A percentile compares a stretch with the other conserved stretches of the same genome.
These are phyloP conservation scores for Cyphellophora attinorum DNA, from an alignment of 2,329 filamentous ascomycete species.

Conservation along the genomic window DNA sequence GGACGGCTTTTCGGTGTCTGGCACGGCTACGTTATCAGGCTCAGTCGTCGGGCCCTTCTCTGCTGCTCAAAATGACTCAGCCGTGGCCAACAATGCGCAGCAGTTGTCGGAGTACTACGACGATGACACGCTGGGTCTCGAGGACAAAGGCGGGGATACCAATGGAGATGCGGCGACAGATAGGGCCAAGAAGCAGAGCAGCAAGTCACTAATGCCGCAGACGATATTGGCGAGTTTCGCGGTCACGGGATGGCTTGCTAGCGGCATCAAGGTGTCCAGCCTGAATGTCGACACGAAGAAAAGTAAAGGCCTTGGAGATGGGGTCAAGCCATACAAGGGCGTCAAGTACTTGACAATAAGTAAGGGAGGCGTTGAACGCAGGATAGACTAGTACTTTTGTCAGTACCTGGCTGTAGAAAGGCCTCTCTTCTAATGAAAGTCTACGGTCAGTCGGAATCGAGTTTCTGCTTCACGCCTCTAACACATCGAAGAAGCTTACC, in stretches of 20 bases:
- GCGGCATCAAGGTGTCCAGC: constrained; percentile 54
- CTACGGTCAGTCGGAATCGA: too few relatives aligned
- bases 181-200: constrained; percentile 30
- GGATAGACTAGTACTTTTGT: constrained; percentile 15
- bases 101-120: constrained; percentile 37
- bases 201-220: constrained; percentile 70
- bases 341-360: constrained; percentile 88
- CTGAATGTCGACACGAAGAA: constrained; percentile 60
- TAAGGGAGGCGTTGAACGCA: constrained; percentile 41
- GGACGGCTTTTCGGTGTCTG: constrained; percentile 58
- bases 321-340: constrained; percentile 91
- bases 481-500: too few relatives aligned
- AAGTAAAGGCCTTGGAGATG: constrained; percentile 75
- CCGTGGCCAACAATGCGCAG: constrained; percentile 16
- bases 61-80: constrained; percentile 35
- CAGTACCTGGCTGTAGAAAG: too few relatives aligned
- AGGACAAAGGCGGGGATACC: constrained; percentile 12
- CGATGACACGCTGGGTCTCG: constrained; percentile 27
- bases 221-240: constrained; percentile 60
- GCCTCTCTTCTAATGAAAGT: too few relatives aligned
- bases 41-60: constrained; percentile 62
- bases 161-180: constrained; percentile 16
- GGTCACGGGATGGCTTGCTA: constrained; percentile 55
- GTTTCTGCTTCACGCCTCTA: too few relatives aligned
- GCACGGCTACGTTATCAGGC: constrained; percentile 66